Conservation (phyloP, 148 eudicot genomes). For the Nepenthes gracilis region DNA sequence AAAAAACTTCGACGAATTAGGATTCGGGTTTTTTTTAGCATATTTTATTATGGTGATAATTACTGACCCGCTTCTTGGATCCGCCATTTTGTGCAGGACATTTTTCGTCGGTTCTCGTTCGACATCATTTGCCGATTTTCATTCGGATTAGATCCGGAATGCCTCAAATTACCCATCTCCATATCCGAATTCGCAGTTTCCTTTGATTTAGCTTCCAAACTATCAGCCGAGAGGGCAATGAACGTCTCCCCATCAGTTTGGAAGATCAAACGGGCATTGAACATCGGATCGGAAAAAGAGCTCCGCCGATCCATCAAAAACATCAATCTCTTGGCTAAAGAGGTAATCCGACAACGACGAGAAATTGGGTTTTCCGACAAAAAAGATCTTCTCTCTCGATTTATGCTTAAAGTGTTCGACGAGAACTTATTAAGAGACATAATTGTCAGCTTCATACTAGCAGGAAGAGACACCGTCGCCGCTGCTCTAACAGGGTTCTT, state of each 20-base stretch:
- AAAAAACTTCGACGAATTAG: too few relatives aligned
- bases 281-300: constrained; percentile 37
- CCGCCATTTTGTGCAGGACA: not conserved
- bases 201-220: constrained; percentile 45
- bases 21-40: too few relatives aligned
- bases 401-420: constrained; percentile 21
- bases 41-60: too few relatives aligned
- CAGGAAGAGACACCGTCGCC: constrained; percentile 54
- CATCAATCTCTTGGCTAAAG: constrained; percentile 30
- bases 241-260: constrained; percentile 35
- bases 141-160: constrained; percentile 51
- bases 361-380: not conserved
- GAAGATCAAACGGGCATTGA: constrained; percentile 38
- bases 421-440: constrained; percentile 39
- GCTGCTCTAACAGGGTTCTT: constrained; percentile 42
- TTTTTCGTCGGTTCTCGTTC: constrained; percentile 40
- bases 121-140: constrained; percentile 48
- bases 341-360: constrained; percentile 20
- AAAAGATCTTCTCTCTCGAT: constrained; percentile 43
- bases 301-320: constrained; percentile 30
- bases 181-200: constrained; percentile 31
- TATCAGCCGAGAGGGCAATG: constrained; percentile 59
- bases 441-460: constrained; percentile 45
- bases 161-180: constrained; percentile 15
- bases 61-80: not conserved